A percentile compares a stretch with the other conserved stretches of the same genome.
phyloP scores from a whole-genome alignment of 495 filamentous ascomycete species.

The Staphylotrichum tortipilum region DNA sequence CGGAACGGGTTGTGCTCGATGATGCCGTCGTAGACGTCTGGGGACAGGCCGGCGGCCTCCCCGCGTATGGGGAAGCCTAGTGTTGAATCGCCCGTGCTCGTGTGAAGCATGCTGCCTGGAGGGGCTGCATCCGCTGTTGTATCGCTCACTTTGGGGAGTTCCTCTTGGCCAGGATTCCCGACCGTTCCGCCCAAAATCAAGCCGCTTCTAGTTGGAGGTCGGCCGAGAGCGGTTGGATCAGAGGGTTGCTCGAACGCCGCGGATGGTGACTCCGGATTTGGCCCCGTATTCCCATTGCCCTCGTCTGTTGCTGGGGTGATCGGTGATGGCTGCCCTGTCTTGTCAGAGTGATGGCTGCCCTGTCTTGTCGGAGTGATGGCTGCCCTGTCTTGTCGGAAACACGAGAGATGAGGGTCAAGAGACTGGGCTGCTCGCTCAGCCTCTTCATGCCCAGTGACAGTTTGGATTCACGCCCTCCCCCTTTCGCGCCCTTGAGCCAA shows the following conservation, averaged over 20 bases:
- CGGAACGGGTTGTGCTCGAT: slow-evolving; percentile 16
- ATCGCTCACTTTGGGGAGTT: too few relatives aligned
- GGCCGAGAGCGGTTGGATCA: not conserved
- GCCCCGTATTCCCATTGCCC: too few relatives aligned
- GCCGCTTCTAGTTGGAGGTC: slow-evolving; percentile 11
- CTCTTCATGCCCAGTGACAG: slow-evolving; percentile 5
- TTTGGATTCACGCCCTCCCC: not conserved
- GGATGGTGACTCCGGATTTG: not conserved
- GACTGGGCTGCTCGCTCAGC: slow-evolving; percentile 4
- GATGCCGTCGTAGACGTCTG: slow-evolving; percentile 31
- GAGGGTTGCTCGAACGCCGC: not conserved
- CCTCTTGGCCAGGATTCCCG: not conserved
- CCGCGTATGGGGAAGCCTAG: not conserved
- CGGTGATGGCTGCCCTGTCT: not conserved
- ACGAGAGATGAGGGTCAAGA: slow-evolving; percentile 13
- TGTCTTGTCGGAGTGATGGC: slow-evolving; percentile 2
- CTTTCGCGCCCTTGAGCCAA: slow-evolving; percentile 12
- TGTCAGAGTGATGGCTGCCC: not conserved
- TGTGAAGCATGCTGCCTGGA: too few relatives aligned
- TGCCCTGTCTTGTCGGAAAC: slow-evolving; percentile 4
- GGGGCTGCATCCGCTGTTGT: not conserved
- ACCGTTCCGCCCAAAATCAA: not conserved
- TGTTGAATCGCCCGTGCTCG: too few relatives aligned
- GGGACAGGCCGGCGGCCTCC: slow-evolving; percentile 8
- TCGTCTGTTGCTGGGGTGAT: too few relatives aligned